Conservation (phyloP, 2,329 filamentous ascomycete genomes). For the Pseudogymnoascus sp. region DNA sequence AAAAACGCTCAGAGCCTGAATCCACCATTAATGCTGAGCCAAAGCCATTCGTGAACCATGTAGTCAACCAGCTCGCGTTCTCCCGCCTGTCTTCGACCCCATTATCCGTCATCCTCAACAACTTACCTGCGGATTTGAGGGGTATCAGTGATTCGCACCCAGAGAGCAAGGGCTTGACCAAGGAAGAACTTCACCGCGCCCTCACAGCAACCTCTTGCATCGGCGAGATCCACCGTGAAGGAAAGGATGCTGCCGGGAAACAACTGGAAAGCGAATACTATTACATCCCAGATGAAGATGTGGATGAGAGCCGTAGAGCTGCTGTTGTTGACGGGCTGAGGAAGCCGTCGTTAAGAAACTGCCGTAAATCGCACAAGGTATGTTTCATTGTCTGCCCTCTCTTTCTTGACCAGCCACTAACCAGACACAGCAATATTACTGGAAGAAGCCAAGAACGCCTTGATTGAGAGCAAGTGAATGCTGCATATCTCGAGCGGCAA, state of each 20-base stretch:
- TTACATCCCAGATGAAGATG: conserved; percentile 82
- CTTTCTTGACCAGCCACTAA: conserved; percentile 1
- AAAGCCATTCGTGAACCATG: conserved; percentile 63
- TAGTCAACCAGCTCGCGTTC: conserved; percentile 91
- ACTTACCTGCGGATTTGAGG: conserved; percentile 64
- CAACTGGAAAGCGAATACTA: conserved; percentile 93
- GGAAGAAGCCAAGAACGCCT: conserved; percentile 56
- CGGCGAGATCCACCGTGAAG: conserved; percentile 79
- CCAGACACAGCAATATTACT: conserved; percentile 55
- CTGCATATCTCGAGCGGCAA: neutral
- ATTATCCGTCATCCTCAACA: conserved; percentile 78
- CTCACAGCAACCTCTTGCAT: conserved; percentile 71
- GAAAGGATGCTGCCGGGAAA: conserved; percentile 94
- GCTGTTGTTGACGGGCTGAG: conserved; percentile 79
- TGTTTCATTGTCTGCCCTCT: conserved; percentile 24
- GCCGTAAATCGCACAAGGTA: conserved; percentile 97
- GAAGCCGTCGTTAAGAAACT: conserved; percentile 81
- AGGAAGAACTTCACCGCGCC: conserved; percentile 58
- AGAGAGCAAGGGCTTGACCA: conserved; percentile 42
- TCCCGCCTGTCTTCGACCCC: conserved; percentile 88
- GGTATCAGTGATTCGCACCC: conserved; percentile 24
- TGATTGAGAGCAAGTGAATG: conserved; percentile 28
- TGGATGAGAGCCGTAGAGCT: conserved; percentile 67
- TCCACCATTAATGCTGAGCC: conserved; percentile 34
- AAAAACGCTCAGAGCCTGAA: conserved; percentile 20